These are phyloP conservation scores for Colletotrichum magnum DNA, from an alignment of 2,329 filamentous ascomycete species.

Conservation along the genomic window DNA sequence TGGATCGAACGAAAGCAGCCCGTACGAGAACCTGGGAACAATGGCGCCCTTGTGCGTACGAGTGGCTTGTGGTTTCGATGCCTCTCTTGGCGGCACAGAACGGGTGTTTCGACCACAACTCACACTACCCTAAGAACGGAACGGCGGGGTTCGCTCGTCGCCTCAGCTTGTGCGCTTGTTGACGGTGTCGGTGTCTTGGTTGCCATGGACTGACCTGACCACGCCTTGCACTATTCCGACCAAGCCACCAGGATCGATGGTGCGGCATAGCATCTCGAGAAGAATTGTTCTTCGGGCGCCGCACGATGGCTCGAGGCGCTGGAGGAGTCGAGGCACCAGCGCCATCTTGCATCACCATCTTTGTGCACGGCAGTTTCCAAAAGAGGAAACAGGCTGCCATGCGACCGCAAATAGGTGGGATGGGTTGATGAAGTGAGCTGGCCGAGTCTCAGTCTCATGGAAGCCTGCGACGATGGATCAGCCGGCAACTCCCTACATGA, in stretches of 20 bases:
- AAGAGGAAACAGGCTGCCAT: constrained; percentile 7
- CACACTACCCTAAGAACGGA: not conserved
- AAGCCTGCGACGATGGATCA: not conserved
- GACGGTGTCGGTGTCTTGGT: not conserved
- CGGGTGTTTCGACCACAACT: not conserved
- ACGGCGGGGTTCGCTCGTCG: constrained; percentile 6
- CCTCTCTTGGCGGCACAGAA: not conserved
- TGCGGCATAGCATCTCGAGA: constrained; percentile 27
- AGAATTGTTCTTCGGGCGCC: constrained; percentile 17
- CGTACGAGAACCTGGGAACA: not conserved
- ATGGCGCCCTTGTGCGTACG: not conserved
- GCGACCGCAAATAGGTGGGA: constrained; percentile 15
- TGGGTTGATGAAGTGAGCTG: too few species aligned
- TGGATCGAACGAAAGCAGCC: too few species aligned
- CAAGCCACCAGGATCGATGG: constrained; percentile 24
- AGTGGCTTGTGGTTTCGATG: not conserved
- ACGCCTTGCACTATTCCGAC: not conserved
- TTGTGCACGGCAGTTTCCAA: constrained; percentile 14
- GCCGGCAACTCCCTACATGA: not conserved
- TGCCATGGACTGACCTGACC: constrained; percentile 1
- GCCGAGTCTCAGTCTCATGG: not conserved
- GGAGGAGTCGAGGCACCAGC: constrained; percentile 8
- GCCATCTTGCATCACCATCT: constrained; percentile 21
- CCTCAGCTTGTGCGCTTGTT: constrained; percentile 1
- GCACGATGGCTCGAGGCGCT: constrained; percentile 18